A percentile compares a stretch with the other conserved stretches of the same genome.
Conservation (phyloP, 1,284 basidiomycete genomes). For the Ustilago bromivora region DNA sequence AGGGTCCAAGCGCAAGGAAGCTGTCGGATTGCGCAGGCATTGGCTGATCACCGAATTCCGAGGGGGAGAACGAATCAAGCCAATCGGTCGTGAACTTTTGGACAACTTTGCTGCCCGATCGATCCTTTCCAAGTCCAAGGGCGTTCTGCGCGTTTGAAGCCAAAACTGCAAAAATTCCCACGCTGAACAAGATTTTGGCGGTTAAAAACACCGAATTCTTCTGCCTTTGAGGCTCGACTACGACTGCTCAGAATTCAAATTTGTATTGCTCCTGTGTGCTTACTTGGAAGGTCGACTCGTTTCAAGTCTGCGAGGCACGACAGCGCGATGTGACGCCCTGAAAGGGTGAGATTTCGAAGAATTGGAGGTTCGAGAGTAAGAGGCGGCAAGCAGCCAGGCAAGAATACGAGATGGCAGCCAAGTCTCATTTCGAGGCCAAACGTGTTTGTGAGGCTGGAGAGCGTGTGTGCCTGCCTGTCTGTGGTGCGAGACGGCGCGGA, state of each 20-base stretch:
- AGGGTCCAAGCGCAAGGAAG: constrained; percentile 10
- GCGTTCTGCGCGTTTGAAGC: background rate
- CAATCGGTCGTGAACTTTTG: background rate
- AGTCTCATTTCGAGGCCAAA: background rate
- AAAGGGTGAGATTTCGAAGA: background rate
- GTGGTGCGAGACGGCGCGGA: background rate
- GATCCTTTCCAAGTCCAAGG: background rate
- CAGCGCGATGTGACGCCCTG: background rate
- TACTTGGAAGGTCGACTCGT: background rate
- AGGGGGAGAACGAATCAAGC: background rate
- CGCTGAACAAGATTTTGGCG: constrained; percentile 7
- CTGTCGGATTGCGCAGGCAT: constrained; percentile 17
- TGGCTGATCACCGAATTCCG: constrained; percentile 9
- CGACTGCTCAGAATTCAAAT: background rate
- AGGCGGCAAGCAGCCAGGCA: background rate
- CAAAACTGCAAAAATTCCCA: constrained; percentile 30
- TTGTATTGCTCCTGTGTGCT: constrained; percentile 11
- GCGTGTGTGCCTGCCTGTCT: background rate
- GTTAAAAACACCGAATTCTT: background rate
- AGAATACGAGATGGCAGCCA: background rate
- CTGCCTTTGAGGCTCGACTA: background rate
- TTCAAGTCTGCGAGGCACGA: background rate
- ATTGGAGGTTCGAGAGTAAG: background rate
- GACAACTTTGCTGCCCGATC: constrained; percentile 14
- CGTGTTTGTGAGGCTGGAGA: background rate